Conservation (phyloP, 2,329 filamentous ascomycete genomes). For the Trichoderma semiorbis region DNA sequence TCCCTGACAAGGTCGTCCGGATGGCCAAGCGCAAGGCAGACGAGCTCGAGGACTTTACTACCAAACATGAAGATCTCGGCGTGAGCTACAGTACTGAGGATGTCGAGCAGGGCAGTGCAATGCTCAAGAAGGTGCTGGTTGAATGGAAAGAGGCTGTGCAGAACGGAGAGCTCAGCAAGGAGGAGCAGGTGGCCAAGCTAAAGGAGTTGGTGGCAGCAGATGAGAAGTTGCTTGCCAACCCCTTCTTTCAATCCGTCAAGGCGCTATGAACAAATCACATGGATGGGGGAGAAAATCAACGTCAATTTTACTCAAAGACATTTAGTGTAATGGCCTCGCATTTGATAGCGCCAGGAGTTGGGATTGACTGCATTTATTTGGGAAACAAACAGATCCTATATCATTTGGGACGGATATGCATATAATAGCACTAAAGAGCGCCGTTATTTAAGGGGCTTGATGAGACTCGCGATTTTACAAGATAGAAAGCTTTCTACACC, state of each 20-base stretch:
- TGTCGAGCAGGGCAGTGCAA: constrained; percentile 79
- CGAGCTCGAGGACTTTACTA: constrained; percentile 92
- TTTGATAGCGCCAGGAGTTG: constrained; percentile 8
- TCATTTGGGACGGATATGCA: background rate
- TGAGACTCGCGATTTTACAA: background rate
- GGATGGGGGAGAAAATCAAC: background rate
- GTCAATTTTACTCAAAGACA: background rate
- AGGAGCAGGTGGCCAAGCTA: constrained; percentile 75
- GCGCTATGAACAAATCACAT: constrained; percentile 45
- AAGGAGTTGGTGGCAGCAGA: constrained; percentile 75
- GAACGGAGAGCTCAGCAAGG: constrained; percentile 58
- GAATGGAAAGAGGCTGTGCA: constrained; percentile 80
- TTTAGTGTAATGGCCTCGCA: constrained; percentile 2
- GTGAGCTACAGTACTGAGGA: constrained; percentile 74
- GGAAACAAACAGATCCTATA: background rate
- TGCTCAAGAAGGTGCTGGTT: constrained; percentile 79
- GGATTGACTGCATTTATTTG: constrained; percentile 1
- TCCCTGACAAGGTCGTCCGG: constrained; percentile 93
- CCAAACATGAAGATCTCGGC: constrained; percentile 63
- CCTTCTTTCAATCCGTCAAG: constrained; percentile 67
- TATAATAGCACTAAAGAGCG: background rate
- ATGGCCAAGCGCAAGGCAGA: constrained; percentile 99
- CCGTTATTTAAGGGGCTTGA: background rate
- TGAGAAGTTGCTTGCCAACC: constrained; percentile 59
- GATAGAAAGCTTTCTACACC: background rate